Evolutionary conservation across 345 rosid genomes (phyloP), one percentile per base, ranked within the genome.

Genomic region (Brassica incana): DNA sequence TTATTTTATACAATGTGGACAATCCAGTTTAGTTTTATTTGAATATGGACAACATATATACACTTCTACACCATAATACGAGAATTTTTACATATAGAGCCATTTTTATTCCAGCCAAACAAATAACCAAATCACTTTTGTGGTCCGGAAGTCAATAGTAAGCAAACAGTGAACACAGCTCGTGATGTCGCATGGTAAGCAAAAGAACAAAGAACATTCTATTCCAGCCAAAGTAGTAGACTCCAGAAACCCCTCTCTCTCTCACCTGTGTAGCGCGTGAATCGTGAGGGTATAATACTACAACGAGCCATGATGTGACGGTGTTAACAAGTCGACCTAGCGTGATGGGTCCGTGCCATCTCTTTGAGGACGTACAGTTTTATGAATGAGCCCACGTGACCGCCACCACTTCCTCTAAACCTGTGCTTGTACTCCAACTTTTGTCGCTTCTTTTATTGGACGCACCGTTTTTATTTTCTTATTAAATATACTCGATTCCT

Each of bases 291-390:
- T 23, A 16, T 54, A 54, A 54, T 16, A 54, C 29, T 5, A 59
- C n/a, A 35, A 54, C 18, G 48, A 52, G 70, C 61, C 50, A 71
- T 72, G 77, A 78, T 16, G 72, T 72, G 81, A 71, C 72, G 72
- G 77, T 64, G 60, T 25, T 29, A 65, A 8, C 77, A 66, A 71
- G 77, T 72, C 35, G 77, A 58, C 14, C 77, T 77, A 66, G 66
- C 67, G 73, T 78, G 81, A 78, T 78, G 81, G 80, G 77, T 71
- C 77, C 77, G 72, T 78, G 77, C 71, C 66, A 78, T 52, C 65
- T 52, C 65, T 78, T 66, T 78, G 81, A 78, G 29, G 43, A 64
- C 65, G 80, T 65, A 78, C 77, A 71, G 81, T 71, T 50, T 18
- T 56, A 16, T 60, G 45, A 30, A 33, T 4, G 25, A 78, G 81